Evolutionary conservation across 768 basidiomycete species (phyloP), one percentile per base, ranked within the genome.

Genomic region (Termitomyces heimii): DNA sequence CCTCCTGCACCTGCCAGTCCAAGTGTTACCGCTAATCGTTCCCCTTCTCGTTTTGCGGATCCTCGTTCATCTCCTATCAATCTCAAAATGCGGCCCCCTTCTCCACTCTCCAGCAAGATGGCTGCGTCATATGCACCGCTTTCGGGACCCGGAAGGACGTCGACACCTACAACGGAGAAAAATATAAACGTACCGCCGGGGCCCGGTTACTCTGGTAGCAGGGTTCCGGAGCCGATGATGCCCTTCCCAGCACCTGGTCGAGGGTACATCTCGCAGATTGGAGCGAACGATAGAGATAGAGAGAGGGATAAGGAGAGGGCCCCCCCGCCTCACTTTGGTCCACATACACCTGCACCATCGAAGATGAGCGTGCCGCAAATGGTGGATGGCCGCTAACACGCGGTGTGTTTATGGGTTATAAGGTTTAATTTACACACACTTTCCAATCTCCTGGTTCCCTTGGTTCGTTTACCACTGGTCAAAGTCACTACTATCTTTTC

Each of bases 311-410:
- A 67, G 42, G 61, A 47, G 29, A 64, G 62, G 42, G 68, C 62
- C 16, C 57, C 32, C 12, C 59, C 66, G 59, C 55, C 69, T 28
- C 72, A 55, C 60, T 56, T 61, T 58, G 60, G 55, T 24, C 61
- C 63, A 2, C 61, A 45, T 31, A 66, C 71, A 43, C 68, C 69
- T 22, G 67, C 71, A 32, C 64, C 72, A 28, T 70, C 76, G 16
- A 80, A 78, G 58, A 72, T 80, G 69, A 72, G 71, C 58, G 66
- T 78, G 20, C 73, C 75, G 8, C 75, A 77, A 62, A 72, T 75
- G 60, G 68, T 73, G 34, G 76, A 76, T 60, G 74, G 75, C 14
- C 72, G 67, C 57, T 77, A 56, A 62, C 46, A 14, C 14, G 49
- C 5, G 16, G 4, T 35, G 48, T 18, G 35, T 52, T 32, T 26